Evolutionary conservation across 768 basidiomycete genomes (phyloP).

Genomic region (Suillus spraguei): DNA sequence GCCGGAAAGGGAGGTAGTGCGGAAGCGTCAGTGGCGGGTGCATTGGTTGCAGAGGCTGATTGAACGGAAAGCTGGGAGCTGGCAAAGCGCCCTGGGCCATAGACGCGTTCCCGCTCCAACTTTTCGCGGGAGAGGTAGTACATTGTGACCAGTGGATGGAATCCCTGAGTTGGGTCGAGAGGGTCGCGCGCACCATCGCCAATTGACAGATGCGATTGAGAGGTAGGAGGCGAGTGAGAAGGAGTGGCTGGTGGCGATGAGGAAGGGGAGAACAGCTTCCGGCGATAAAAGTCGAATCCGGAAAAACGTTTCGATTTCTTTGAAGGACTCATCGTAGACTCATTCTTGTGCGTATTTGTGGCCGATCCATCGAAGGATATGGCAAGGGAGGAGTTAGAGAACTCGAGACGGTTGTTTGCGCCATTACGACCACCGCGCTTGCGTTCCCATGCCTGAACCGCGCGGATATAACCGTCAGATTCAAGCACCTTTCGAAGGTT

Average conservation of each 20-base stretch:
- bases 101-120: constrained; percentile 90
- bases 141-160: constrained; percentile 94
- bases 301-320: constrained; percentile 87
- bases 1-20: constrained; percentile 19
- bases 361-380: constrained; percentile 58
- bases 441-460: constrained; percentile 79
- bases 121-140: constrained; percentile 97
- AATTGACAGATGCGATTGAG: constrained; percentile 57
- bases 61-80: constrained; percentile 80
- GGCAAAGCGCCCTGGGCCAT: constrained; percentile 93
- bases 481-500: constrained; percentile 73
- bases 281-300: constrained; percentile 91
- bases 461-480: constrained; percentile 73
- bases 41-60: constrained; percentile 25
- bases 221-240: constrained; percentile 61
- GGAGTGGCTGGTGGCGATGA: constrained; percentile 55
- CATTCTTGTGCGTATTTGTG: constrained; percentile 43
- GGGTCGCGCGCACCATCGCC: constrained; percentile 51
- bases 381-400: constrained; percentile 72
- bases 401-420: constrained; percentile 47
- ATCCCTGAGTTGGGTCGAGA: constrained; percentile 86
- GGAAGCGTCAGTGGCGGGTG: constrained; percentile 22
- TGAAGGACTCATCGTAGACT: constrained; percentile 42
- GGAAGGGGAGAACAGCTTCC: constrained; percentile 74
- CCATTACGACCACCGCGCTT: constrained; percentile 52